Evolutionary conservation across 108 stramenopile species (phyloP).

Genomic region (Fistulifera solaris): DNA sequence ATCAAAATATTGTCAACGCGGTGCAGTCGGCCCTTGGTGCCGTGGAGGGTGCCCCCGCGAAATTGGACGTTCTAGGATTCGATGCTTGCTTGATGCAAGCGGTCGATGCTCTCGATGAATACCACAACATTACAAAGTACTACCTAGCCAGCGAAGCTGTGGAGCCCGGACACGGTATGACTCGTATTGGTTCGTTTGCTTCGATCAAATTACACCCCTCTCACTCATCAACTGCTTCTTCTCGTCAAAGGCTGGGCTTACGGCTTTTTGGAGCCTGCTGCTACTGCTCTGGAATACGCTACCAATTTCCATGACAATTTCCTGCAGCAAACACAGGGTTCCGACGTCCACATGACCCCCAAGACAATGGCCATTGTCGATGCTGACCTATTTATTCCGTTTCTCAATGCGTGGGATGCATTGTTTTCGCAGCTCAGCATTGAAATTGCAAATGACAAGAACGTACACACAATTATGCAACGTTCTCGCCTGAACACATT

Average conservation of each 20-base stretch:
- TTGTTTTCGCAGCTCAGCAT: neutral
- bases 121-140: constrained; percentile 7
- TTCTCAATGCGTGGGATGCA: constrained; percentile 10
- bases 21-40: constrained; percentile 7
- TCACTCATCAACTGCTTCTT: constrained; percentile 1
- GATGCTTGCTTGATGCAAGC: constrained; percentile 26
- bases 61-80: constrained; percentile 25
- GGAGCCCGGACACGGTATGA: constrained; percentile 24
- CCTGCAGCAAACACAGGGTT: constrained; percentile 7
- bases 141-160: constrained; percentile 24
- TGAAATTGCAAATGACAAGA: constrained; percentile 1
- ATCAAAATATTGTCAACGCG: constrained; percentile 6
- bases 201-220: neutral
- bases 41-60: constrained; percentile 6
- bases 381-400: constrained; percentile 1
- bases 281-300: constrained; percentile 15
- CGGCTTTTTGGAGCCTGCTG: neutral
- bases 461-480: neutral
- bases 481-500: constrained; percentile 9
- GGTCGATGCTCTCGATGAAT: constrained; percentile 11
- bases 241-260: constrained; percentile 12
- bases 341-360: constrained; percentile 8
- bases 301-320: constrained; percentile 15
- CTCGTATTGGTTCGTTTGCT: neutral
- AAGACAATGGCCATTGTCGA: constrained; percentile 24